Evolutionary conservation across 2,329 filamentous ascomycete genomes (phyloP), one percentile per base, ranked within the genome.

Genomic region (Alternaria triticimaculans): DNA sequence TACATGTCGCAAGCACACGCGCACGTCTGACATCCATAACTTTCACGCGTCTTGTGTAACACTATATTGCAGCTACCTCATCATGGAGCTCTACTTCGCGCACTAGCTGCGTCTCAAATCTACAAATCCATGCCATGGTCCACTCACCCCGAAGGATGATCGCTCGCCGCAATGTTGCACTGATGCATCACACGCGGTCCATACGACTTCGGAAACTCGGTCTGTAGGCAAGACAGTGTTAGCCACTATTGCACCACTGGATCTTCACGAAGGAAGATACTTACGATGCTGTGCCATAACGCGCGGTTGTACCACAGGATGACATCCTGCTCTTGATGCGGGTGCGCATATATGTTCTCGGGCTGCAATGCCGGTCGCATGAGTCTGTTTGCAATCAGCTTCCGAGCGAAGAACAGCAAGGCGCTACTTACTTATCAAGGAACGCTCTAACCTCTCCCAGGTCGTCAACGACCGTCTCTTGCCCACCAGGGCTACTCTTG

Each of bases 221-320:
- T 65, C 63, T 65, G n/a, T 2, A 14, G 0, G 33, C 7, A 41
- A 18, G 9, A 41, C 0, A 41, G 37, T 1, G 0, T 41, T 41
- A 41, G 37, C 9, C 37, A 5, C 0, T 18, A 3, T 10, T 41
- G 37, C 37, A 41, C 3, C 2, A 5, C 33, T 4, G 15, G 4
- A 5, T 37, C 15, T 9, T 37, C 37, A 10, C 2, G 37, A 10
- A 9, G 7, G 15, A 3, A 10, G 2, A 4, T 1, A 58, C 64
- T 63, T 44, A 66, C 61, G n/a, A 66, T 66, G 28, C 64, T 66
- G 43, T 66, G 64, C 64, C 61, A 66, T 20, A 66, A 23, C 3
- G 64, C 64, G 12, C 64, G 43, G n/a, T 66, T 66, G 41, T 66
- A 66, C 64, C 64, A 66, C 15, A 66, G 14, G 26, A 66, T 62